phyloP scores from a whole-genome alignment of 805 yeast genomes.

The Nakazawaea sp. region DNA sequence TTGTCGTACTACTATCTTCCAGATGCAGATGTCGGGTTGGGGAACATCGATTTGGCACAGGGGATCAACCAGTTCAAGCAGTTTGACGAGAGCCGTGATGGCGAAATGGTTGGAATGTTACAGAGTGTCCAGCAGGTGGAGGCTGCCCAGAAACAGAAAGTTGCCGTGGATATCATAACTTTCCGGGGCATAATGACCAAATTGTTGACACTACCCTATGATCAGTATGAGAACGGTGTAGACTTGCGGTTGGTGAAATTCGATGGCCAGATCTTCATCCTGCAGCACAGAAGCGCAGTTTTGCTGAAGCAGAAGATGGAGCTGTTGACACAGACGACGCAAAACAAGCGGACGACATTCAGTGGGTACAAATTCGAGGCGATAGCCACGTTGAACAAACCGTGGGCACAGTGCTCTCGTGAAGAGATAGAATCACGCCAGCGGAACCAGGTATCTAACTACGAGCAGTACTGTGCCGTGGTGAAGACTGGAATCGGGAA shows the following conservation, averaged over 20 bases:
- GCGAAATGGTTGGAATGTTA: constrained; percentile 53
- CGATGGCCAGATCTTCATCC: constrained; percentile 71
- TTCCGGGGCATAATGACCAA: constrained; percentile 83
- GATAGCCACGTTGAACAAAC: constrained; percentile 65
- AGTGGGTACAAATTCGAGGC: constrained; percentile 85
- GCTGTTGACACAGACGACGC: constrained; percentile 25
- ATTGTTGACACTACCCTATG: constrained; percentile 62
- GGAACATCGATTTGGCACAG: constrained; percentile 49
- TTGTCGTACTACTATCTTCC: constrained; percentile 79
- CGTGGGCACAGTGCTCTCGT: constrained; percentile 67
- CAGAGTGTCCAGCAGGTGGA: constrained; percentile 53
- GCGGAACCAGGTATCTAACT: constrained; percentile 54
- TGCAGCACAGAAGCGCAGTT: constrained; percentile 31
- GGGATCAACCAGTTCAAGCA: constrained; percentile 58
- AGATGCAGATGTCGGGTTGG: constrained; percentile 55
- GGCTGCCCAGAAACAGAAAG: constrained; percentile 30
- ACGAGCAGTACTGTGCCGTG: constrained; percentile 75
- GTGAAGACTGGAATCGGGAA: constrained; percentile 81
- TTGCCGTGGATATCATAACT: constrained; percentile 63
- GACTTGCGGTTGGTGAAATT: constrained; percentile 58
- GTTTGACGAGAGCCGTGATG: constrained; percentile 50
- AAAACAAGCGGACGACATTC: constrained; percentile 36
- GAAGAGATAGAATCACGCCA: constrained; percentile 60
- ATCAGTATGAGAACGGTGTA: constrained; percentile 34
- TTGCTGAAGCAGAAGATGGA: constrained; percentile 27